phyloP scores from a whole-genome alignment of 2,329 filamentous ascomycete genomes.

The Akanthomyces muscarius region DNA sequence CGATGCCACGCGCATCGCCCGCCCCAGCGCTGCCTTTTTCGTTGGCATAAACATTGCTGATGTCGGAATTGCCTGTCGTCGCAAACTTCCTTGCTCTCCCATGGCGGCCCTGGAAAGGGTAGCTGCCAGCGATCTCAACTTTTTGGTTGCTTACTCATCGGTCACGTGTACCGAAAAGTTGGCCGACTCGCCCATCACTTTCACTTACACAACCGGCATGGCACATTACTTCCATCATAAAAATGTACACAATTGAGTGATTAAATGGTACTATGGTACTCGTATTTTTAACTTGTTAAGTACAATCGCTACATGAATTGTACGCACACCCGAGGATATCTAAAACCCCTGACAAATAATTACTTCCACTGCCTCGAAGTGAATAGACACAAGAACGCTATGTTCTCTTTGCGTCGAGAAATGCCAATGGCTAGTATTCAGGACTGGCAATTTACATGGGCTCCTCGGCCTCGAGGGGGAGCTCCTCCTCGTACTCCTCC shows the following conservation, averaged over 20 bases:
- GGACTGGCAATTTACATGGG: conserved; percentile 27
- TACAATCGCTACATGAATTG: conserved; percentile 31
- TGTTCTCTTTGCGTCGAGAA: conserved; percentile 3
- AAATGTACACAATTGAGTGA: conserved; percentile 7
- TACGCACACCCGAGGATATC: conserved; percentile 38
- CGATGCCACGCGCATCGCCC: conserved; percentile 44
- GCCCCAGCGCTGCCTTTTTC: conserved; percentile 56
- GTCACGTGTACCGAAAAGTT: conserved; percentile 26
- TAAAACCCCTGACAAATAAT: conserved; percentile 33
- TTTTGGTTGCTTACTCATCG: conserved; percentile 35
- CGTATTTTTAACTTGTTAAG: conserved; percentile 26
- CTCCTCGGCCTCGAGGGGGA: conserved; percentile 67
- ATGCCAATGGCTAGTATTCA: conserved; percentile 9
- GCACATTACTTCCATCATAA: neutral
- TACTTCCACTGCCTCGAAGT: conserved; percentile 27
- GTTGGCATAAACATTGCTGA: conserved; percentile 61
- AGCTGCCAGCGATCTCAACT: conserved; percentile 6
- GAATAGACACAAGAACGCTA: conserved; percentile 19
- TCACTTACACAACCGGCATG: conserved; percentile 3
- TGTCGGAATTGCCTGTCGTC: conserved; percentile 26
- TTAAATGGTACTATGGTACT: conserved; percentile 30
- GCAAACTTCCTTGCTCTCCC: conserved; percentile 1
- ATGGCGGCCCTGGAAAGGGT: conserved; percentile 8
- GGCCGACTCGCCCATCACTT: neutral
- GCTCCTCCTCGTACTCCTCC: conserved; percentile 31